Base-by-base conservation (phyloP, 495 filamentous ascomycete genomes). In the Margaritispora aquatica region DNA sequence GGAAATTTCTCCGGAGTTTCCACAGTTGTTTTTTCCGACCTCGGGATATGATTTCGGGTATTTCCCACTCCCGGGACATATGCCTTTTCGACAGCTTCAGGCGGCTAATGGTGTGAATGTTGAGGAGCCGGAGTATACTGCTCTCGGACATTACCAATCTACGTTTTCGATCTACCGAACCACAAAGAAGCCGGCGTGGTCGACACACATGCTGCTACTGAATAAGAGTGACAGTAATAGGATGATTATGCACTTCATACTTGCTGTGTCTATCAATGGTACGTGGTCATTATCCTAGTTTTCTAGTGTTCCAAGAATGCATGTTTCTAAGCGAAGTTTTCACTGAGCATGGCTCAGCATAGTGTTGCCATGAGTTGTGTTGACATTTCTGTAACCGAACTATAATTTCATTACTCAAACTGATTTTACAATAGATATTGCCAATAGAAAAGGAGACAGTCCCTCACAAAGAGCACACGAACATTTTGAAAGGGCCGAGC, bases 181-280 rank as follows among this genome's bases (percentile, higher is more conserved):
- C 15, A 59, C 57, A 3, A 59, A 59, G 34, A 21, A 26, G 1
- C 57, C 57, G 1, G n/a, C 8, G 9, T 59, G 57, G 57, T 53
- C 49, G 48, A 59, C 57, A 5, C 57, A 59, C 36, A 59, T 22
- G 29, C 49, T 59, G 41, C 57, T 59, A 8, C 24, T 53, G 15
- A 26, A 59, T 23, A 11, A 31, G 2, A 41, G 21, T 9, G 17
- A 20, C 22, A 21, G 48, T 15, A 59, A 54, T 26, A 1, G 19
- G 20, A 59, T 59, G 57, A 54, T 59, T 5, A 59, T 59, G 57
- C 49, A 54, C 15, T 54, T 59, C 20, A 59, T 59, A 44, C 50
- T 59, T 24, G 57, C 57, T 1, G 57, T 59, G 2, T 53, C 57
- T n/a, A 54, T 59, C 24, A 59, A 59, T 20, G 57, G n/a, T n/a